Percentiles rank a stretch among this genome's conserved stretches.
Conservation (phyloP, 352 stramenopile species). For the Halophytophthora batemanensis region DNA sequence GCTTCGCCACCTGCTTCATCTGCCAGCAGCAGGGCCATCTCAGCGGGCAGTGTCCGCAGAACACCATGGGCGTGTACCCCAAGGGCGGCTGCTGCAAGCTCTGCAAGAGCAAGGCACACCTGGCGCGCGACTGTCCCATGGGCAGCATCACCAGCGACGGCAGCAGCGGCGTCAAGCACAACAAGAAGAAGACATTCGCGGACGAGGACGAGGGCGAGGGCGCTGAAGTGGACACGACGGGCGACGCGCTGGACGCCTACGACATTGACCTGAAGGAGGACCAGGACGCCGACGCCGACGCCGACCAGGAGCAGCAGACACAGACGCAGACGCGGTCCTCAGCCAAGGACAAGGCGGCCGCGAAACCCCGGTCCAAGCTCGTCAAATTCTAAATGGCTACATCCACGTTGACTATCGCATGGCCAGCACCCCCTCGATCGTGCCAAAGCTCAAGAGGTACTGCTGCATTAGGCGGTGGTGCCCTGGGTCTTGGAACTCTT, state of each 20-base stretch:
- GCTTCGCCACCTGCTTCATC: slow-evolving; percentile 86
- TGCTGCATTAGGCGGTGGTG: slow-evolving; percentile 5
- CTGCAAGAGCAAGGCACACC: slow-evolving; percentile 77
- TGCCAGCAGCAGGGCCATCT: slow-evolving; percentile 85
- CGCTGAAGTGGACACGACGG: slow-evolving; percentile 31
- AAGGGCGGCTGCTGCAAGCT: slow-evolving; percentile 89
- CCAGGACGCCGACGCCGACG: slow-evolving; percentile 29
- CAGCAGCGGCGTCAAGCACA: slow-evolving; percentile 45
- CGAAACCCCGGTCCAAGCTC: slow-evolving; percentile 20
- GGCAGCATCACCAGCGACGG: slow-evolving; percentile 66
- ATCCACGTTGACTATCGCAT: neutral
- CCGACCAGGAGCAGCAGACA: too few relatives aligned
- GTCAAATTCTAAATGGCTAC: slow-evolving; percentile 44
- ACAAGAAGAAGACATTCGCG: slow-evolving; percentile 80
- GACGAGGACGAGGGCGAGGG: slow-evolving; percentile 50
- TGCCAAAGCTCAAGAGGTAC: neutral
- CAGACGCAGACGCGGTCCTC: slow-evolving; percentile 8
- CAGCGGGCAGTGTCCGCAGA: slow-evolving; percentile 83
- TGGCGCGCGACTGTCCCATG: slow-evolving; percentile 80
- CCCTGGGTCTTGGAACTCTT: slow-evolving; percentile 39
- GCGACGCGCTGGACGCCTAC: slow-evolving; percentile 55
- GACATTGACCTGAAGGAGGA: slow-evolving; percentile 38
- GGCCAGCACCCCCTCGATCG: too few relatives aligned
- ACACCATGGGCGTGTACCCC: slow-evolving; percentile 85
- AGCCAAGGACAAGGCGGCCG: slow-evolving; percentile 14